Evolutionary conservation across 192 early-diverging fungal genomes (phyloP), one percentile per base, ranked within the genome.

Genomic region (Backusella macrospora): DNA sequence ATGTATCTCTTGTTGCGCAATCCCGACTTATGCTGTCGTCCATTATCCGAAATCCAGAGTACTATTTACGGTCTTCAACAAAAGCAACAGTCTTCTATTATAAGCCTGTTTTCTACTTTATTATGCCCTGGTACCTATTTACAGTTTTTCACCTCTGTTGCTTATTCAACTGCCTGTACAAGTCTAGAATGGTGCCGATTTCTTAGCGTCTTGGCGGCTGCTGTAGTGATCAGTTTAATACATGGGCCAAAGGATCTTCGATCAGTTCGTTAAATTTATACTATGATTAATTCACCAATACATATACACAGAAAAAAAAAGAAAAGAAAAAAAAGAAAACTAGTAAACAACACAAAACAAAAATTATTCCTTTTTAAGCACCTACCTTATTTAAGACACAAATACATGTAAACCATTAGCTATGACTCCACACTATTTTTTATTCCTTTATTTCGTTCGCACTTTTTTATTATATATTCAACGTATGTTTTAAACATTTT

Each of bases 161-260:
- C 48, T 13, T 46, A 76, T 40, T 39, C 70, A 23, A n/a, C 68
- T 14, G 37, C 40, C 29, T 42, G 63, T 21, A 52, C 76, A 5
- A 47, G 59, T 18, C 67, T 71, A 38, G 21, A 72, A 39, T 77
- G 76, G 76, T 77, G 76, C 21, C 59, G 63, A 38, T 77, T 77
- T 65, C 70, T 77, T 5, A 77, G 76, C 55, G 64, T 77, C 5
- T 65, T 77, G 21, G 66, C 65, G n/a, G 69, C 70, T 18, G 62
- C 76, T 18, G 62, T 67, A 15, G 49, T 71, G 1, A 46, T 77
- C 18, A 77, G 76, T 68, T 8, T 77, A 18, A 18, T 71, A 6
- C 47, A 77, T 13, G 76, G 76, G 7, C 76, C 75, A 13, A 47
- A 76, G 42, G 75, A 76, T 65, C 23, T 64, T 29, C 13, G 4